Evolutionary conservation across 176 grass and related monocot genomes (phyloP), one percentile per base, ranked within the genome.

Genomic region (Coix lacrymajobi): DNA sequence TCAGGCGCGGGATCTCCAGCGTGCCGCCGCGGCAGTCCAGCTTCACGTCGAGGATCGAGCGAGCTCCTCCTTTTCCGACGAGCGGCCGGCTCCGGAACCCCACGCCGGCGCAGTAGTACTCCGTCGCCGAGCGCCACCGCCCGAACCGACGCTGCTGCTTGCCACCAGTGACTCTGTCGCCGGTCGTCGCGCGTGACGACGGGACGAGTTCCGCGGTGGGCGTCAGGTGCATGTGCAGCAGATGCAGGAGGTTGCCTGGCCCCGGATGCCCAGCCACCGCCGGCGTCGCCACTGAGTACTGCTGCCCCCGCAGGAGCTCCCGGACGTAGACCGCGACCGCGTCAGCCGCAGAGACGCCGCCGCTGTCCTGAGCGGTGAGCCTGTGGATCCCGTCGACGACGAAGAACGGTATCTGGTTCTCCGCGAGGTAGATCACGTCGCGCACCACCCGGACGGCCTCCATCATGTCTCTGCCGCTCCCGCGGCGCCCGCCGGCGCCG

Each of bases 91-190:
- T 6, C 75, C 26, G 11, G 83, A 85, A 62, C 28, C 54, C 22
- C 48, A 85, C 49, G 22, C 63, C 73, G 3, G 37, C 74, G 38
- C 12, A 8, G 17, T 46, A 5, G 74, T 85, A 85, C 38, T 85
- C 63, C 51, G 65, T 71, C 51, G 83, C 83, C 48, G 34, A 9
- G 20, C 38, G 75, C 74, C 64, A 85, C n/a, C 80, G 80, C 20
- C 56, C 56, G 11, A 40, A 25, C 22, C n/a, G 24, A 3, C 48
- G 64, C 9, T 22, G 33, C 4, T 4, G 45, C 37, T 11, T 63
- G 37, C 36, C 24, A 37, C 36, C 24, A 37, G 6, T 1, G 17
- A 7, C 34, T 5, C 7, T 11, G 26, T 16, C 1, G 61, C 28
- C 13, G 36, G 6, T 10, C n/a, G 25, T 17, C 7, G 44, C 0